Base-by-base conservation (phyloP, 495 filamentous ascomycete species). In the Jackrogersella multiformis region DNA sequence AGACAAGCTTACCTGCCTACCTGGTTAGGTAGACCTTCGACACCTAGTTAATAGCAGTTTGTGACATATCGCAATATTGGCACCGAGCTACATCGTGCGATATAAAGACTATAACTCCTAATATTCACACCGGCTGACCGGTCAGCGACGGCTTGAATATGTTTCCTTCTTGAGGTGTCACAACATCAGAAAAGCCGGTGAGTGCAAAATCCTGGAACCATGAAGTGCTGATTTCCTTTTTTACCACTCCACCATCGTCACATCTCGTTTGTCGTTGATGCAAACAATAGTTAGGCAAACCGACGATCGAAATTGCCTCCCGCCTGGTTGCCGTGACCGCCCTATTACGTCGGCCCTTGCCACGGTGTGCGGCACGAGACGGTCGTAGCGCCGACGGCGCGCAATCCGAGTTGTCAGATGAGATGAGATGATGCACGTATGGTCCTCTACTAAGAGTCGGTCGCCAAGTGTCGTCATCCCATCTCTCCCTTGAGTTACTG, bases 101-200 rank as follows among this genome's bases (percentile, higher is more conserved):
- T 35, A 18, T 38, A 38, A 20, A 30, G 44, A 38, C 21, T 30
- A 36, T 36, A 20, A 7, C 35, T 36, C 30, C 36, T 15, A 48
- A 69, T 28, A 20, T 13, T 26, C 56, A 51, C 56, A 65, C 67
- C 67, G 61, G 67, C 65, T 56, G 36, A 65, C 67, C 67, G 61
- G 67, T 70, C 61, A 39, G 56, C 30, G 38, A 13, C 39, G 41
- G 56, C 51, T 46, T 32, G 41, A 61, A 59, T 45, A 52, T 42
- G 51, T 28, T 56, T n/a, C 56, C 6, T 44, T 18, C 34, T 30
- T 57, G 42, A 36, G 51, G 61, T 70, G 51, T 23, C 61, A 65
- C 67, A 57, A 23, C 67, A 64, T 49, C 26, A 38, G n/a, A 16
- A 46, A 26, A 52, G 55, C 56, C 55, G 55, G 66, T 65, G 44